A percentile compares a stretch with the other conserved stretches of the same genome.
Conservation (phyloP, 2,329 filamentous ascomycete genomes). For the Cryphonectria parasitica region DNA sequence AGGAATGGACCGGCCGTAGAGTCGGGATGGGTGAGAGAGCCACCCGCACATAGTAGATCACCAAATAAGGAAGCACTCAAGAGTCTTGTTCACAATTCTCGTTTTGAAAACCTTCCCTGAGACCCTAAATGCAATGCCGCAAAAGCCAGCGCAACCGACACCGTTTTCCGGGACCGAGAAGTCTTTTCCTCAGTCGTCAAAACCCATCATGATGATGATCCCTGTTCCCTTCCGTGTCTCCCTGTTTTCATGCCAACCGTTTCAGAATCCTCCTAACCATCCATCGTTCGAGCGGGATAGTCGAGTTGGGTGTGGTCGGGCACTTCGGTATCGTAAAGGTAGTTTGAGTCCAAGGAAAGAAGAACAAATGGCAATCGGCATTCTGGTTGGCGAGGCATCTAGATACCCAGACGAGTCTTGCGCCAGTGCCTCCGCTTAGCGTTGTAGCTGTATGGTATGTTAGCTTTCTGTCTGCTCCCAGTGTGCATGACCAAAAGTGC, state of each 20-base stretch:
- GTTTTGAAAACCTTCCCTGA: conserved; percentile 24
- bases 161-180: conserved; percentile 28
- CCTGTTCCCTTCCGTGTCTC: conserved; percentile 21
- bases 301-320: conserved; percentile 6
- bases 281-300: conserved; percentile 36
- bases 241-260: conserved; percentile 23
- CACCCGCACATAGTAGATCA: background rate
- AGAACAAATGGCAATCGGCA: conserved; percentile 31
- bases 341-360: conserved; percentile 32
- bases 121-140: conserved; percentile 30
- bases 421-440: conserved; percentile 99
- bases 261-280: conserved; percentile 22
- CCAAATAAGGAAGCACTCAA: too few species aligned
- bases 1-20: background rate
- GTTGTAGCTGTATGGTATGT: conserved; percentile 79
- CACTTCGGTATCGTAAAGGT: conserved; percentile 25
- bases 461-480: conserved; percentile 21
- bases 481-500: background rate
- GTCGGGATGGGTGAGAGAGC: background rate
- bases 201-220: conserved; percentile 27
- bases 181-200: conserved; percentile 26
- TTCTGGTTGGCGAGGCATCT: conserved; percentile 59
- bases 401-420: conserved; percentile 99
- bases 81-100: conserved; percentile 24
- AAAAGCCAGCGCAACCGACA: conserved; percentile 29